A percentile compares a stretch with the other conserved stretches of the same genome.
phyloP scores from a whole-genome alignment of 495 filamentous ascomycete genomes.

The Daldinia caldariorum region DNA sequence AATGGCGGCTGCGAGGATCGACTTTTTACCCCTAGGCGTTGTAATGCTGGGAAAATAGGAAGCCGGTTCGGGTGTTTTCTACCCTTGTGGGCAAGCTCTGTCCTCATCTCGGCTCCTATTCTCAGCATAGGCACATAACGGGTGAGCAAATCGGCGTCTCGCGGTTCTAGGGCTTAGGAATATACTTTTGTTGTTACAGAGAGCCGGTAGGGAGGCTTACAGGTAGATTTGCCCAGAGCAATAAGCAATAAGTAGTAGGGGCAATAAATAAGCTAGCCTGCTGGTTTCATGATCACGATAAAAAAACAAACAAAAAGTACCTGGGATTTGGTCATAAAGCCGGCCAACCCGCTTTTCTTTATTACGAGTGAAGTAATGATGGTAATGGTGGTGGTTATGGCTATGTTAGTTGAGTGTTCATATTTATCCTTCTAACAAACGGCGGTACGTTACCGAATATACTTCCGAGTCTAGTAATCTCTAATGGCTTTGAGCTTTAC shows the following conservation, averaged over 20 bases:
- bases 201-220: conserved; percentile 17
- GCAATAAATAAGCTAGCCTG: conserved; percentile 13
- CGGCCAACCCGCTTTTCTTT: neutral
- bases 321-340: neutral
- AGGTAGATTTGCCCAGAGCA: conserved; percentile 25
- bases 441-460: too few relatives aligned
- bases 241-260: conserved; percentile 10
- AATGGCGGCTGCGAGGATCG: conserved; percentile 2
- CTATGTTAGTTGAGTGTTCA: too few relatives aligned
- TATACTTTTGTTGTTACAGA: conserved; percentile 14
- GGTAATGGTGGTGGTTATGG: too few relatives aligned
- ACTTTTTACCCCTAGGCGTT: conserved; percentile 3
- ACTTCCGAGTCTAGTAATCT: too few relatives aligned
- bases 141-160: neutral
- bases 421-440: too few relatives aligned
- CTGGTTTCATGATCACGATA: conserved; percentile 14
- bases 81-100: conserved; percentile 1
- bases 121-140: conserved; percentile 4
- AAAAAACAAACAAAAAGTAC: conserved; percentile 15
- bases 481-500: too few relatives aligned
- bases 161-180: neutral
- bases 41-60: neutral
- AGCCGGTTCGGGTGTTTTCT: neutral
- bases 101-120: neutral
- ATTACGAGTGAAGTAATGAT: neutral